Base-by-base conservation (phyloP, 768 basidiomycete species). In the Phlegmacium glaucopus region DNA sequence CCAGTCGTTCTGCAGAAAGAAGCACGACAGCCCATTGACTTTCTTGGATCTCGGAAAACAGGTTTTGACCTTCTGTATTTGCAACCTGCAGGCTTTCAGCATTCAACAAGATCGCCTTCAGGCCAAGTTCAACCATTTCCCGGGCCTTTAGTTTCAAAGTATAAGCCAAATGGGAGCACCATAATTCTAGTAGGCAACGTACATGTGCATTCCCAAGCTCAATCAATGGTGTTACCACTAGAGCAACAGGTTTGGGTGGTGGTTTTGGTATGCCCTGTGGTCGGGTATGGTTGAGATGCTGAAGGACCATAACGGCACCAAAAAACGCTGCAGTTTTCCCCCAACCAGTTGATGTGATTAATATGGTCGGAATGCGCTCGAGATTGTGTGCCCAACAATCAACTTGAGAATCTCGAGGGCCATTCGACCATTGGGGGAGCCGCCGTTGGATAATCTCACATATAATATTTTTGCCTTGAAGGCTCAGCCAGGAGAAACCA, bases 121-220 rank as follows among this genome's bases (percentile, higher is more conserved):
- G 18, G 4, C 57, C 56, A 13, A 61, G 44, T 43, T 45, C 40
- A 26, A 46, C 32, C 22, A 61, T 54, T 35, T 59, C 53, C 22
- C 38, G 17, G n/a, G 52, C 58, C 58, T 59, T 22, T 22, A 22
- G 42, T 16, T n/a, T n/a, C n/a, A 43, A 26, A 15, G 44, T 35
- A 25, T 29, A 41, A 46, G 38, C 39, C 13, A n/a, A 26, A 15
- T n/a, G 3, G 39, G 18, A 30, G 29, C 26, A n/a, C 28, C 28
- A 22, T 42, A 17, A 25, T 13, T 42, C 18, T n/a, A n/a, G 28
- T 8, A 27, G 6, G 32, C 2, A 30, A 56, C 58, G 6, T 44
- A 58, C 56, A 50, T 60, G 57, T 9, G 42, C 57, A 39, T 58
- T 58, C 39, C 59, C 55, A 1, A 62, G 53, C 39, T 62, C 58